Percentiles rank a stretch among this genome's conserved stretches.
These are phyloP conservation scores for Fremontodendron californicum DNA, from an alignment of 345 rosid species.

Conservation along the genomic window DNA sequence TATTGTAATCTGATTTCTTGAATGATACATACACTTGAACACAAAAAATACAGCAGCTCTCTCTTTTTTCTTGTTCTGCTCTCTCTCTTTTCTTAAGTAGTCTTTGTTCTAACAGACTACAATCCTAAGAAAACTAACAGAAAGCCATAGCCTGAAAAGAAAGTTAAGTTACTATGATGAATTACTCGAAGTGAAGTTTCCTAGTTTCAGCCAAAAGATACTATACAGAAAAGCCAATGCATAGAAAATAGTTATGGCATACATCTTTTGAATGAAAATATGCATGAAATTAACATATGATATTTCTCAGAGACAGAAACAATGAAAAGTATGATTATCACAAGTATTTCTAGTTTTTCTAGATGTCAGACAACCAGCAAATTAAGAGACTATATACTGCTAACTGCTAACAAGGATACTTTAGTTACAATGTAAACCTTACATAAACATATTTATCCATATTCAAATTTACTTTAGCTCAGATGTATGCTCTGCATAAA, in stretches of 20 bases:
- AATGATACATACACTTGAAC: no score
- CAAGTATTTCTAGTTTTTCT: not conserved
- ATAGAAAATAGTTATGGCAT: not conserved
- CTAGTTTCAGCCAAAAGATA: not conserved
- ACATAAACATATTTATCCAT: not conserved
- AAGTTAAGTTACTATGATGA: conserved; percentile 1
- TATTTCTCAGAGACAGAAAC: not conserved
- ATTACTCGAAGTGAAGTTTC: not conserved
- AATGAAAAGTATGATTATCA: not conserved
- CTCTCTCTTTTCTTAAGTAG: no score
- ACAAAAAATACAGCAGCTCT: no score
- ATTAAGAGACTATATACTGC: not conserved
- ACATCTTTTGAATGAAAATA: not conserved
- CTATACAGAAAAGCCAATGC: no score
- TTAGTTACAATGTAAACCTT: not conserved
- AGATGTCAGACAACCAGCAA: not conserved
- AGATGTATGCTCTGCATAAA: not conserved
- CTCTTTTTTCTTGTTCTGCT: no score
- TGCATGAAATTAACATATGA: conserved; percentile 78
- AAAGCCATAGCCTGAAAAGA: conserved; percentile 79
- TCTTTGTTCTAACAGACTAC: no score
- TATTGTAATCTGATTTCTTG: no score
- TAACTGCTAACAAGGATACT: not conserved
- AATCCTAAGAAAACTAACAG: no score
- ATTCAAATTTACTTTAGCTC: not conserved